phyloP scores from a whole-genome alignment of 2,329 filamentous ascomycete genomes.

The Dothideomycetes sp. region DNA sequence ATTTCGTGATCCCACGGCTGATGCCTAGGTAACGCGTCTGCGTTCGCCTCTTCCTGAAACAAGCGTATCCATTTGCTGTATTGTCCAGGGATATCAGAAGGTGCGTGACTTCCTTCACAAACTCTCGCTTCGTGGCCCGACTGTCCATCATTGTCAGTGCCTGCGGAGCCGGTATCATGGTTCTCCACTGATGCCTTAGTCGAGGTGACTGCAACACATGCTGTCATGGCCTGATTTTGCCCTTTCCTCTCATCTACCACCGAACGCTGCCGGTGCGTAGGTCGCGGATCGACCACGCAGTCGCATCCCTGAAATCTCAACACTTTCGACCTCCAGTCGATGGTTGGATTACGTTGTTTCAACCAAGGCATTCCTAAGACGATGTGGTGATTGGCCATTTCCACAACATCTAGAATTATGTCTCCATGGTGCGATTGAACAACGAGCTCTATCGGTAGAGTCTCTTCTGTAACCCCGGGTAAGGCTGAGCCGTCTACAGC shows the following conservation, averaged over 20 bases:
- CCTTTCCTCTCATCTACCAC: constrained; percentile 10
- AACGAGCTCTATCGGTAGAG: constrained; percentile 7
- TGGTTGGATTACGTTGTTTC: constrained; percentile 8
- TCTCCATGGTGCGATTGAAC: constrained; percentile 9
- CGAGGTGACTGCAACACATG: background rate
- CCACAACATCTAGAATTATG: constrained; percentile 9
- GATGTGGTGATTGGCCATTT: constrained; percentile 10
- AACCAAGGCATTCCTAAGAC: constrained; percentile 12
- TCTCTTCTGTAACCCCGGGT: constrained; percentile 10
- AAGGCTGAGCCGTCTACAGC: constrained; percentile 9
- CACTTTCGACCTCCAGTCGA: constrained; percentile 10
- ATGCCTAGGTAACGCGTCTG: constrained; percentile 9
- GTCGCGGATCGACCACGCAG: constrained; percentile 7
- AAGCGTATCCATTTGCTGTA: constrained; percentile 10
- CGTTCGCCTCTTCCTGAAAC: constrained; percentile 11
- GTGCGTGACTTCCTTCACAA: constrained; percentile 3
- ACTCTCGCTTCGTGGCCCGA: constrained; percentile 5
- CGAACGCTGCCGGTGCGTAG: constrained; percentile 6
- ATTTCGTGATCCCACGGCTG: constrained; percentile 11
- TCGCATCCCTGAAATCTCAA: constrained; percentile 9
- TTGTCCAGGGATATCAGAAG: constrained; percentile 7
- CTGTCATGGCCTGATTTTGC: constrained; percentile 4
- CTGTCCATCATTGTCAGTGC: background rate
- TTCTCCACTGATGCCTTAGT: constrained; percentile 1
- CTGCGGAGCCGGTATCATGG: background rate